Conservation (phyloP, 2,329 filamentous ascomycete genomes). For the Monosporascus sp. region DNA sequence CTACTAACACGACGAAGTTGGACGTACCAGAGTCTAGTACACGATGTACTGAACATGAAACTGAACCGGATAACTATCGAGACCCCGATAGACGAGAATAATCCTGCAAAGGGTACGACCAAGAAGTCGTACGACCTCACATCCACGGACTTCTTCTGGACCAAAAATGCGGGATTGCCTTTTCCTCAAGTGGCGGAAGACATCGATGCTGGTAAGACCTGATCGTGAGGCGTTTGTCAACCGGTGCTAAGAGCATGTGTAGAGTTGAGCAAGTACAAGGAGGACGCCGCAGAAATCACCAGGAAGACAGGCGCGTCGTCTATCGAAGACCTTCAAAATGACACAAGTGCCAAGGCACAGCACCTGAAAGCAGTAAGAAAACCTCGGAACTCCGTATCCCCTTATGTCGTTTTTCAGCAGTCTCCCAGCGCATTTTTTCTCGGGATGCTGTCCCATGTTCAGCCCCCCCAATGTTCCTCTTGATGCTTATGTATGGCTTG, state of each 20-base stretch:
- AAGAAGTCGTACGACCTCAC: slow-evolving; percentile 90
- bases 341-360: slow-evolving; percentile 82
- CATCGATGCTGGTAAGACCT: slow-evolving; percentile 59
- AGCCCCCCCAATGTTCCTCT: no score
- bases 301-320: slow-evolving; percentile 91
- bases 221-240: background rate
- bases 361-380: slow-evolving; percentile 70
- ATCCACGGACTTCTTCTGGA: slow-evolving; percentile 93
- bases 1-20: slow-evolving; percentile 34
- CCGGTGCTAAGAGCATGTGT: background rate
- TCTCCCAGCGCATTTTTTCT: no score
- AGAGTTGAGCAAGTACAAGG: slow-evolving; percentile 90
- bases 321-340: slow-evolving; percentile 87
- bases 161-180: slow-evolving; percentile 81
- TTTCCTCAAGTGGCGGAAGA: slow-evolving; percentile 97
- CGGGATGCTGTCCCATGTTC: no score
- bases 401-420: no score
- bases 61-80: slow-evolving; percentile 94
- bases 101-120: slow-evolving; percentile 67
- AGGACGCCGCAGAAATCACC: slow-evolving; percentile 89
- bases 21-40: slow-evolving; percentile 70
- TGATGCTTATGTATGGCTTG: no score
- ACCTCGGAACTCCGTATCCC: no score
- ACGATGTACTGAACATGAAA: slow-evolving; percentile 68
- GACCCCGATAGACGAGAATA: slow-evolving; percentile 70